phyloP scores from a whole-genome alignment of 2,329 filamentous ascomycete species.

The Cladosporium oxysporum region DNA sequence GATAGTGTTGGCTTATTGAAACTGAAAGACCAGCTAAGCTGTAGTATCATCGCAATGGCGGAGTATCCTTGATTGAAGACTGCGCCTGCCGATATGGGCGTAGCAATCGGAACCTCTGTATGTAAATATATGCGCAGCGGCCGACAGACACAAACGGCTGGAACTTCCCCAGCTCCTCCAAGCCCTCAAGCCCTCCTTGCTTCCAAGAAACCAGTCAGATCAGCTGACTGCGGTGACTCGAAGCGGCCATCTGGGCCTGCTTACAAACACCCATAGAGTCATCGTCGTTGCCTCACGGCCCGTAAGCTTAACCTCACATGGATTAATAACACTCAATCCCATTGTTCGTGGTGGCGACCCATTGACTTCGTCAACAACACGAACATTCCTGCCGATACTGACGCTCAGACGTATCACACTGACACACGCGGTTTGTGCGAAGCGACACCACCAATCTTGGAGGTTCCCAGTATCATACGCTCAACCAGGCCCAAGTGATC shows the following conservation, averaged over 20 bases:
- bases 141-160: no score
- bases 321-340: conserved; percentile 20
- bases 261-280: conserved; percentile 16
- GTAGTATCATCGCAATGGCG: not conserved
- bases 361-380: not conserved
- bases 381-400: not conserved
- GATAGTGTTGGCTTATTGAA: not conserved
- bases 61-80: not conserved
- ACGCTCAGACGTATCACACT: not conserved
- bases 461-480: not conserved
- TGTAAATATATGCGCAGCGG: not conserved
- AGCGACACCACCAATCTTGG: not conserved
- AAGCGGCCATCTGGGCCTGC: conserved; percentile 4
- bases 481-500: not conserved
- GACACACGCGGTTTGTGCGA: not conserved
- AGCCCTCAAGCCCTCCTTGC: not conserved
- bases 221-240: conserved; percentile 18
- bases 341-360: not conserved
- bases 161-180: not conserved
- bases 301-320: conserved; percentile 20
- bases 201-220: conserved; percentile 9
- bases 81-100: not conserved
- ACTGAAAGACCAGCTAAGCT: not conserved
- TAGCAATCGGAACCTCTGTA: not conserved
- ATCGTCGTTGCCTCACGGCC: conserved; percentile 14